Percentiles rank a stretch among this genome's conserved stretches.
Evolutionary conservation across 2,329 filamentous ascomycete species (phyloP).

Genomic region (Mycosphaerella sp.): DNA sequence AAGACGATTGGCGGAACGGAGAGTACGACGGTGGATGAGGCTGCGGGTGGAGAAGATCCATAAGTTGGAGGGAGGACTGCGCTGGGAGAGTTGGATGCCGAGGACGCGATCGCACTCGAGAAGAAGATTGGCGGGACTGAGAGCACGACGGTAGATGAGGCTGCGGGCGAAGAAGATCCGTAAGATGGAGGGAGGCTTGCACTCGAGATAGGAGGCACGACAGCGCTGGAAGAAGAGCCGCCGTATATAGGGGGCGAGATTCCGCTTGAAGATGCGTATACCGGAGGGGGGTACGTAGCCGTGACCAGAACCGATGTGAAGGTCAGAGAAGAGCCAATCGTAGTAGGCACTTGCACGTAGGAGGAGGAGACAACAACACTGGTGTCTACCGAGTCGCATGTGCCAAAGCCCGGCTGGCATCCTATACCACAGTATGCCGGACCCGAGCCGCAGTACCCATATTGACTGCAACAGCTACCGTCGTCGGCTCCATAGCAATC

Average conservation of each 20-base stretch:
- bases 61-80: background rate
- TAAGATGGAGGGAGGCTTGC: background rate
- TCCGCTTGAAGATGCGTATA: background rate
- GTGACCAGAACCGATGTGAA: conserved; percentile 12
- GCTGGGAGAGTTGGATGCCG: background rate
- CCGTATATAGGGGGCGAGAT: too few species aligned
- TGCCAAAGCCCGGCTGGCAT: conserved; percentile 10
- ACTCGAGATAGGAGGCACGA: background rate
- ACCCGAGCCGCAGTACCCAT: conserved; percentile 15
- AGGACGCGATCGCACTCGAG: background rate
- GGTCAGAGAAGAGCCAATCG: background rate
- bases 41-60: background rate
- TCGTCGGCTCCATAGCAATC: conserved; percentile 8
- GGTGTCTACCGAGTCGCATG: background rate
- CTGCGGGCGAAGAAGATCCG: background rate
- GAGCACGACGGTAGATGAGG: background rate
- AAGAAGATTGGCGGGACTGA: background rate
- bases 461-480: conserved; percentile 10
- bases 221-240: background rate
- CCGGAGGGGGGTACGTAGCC: conserved; percentile 2
- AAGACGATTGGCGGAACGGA: background rate
- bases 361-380: conserved; percentile 1
- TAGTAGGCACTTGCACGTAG: background rate
- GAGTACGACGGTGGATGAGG: background rate
- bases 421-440: conserved; percentile 13